These are phyloP conservation scores for Leccinum insolens DNA, from an alignment of 1,284 basidiomycete genomes.

Conservation along the genomic window DNA sequence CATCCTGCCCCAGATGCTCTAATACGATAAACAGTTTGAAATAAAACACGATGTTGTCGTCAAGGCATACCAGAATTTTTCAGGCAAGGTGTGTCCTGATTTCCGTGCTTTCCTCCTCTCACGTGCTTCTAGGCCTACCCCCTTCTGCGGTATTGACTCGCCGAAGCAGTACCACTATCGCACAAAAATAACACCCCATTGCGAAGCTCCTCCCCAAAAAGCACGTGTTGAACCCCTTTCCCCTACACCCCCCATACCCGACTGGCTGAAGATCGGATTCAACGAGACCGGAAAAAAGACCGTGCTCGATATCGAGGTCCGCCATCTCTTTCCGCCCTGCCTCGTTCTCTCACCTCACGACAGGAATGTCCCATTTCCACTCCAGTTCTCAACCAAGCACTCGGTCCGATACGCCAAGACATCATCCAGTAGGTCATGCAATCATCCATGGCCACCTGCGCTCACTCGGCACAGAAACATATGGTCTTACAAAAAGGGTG, in stretches of 20 bases:
- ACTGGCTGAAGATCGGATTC: slow-evolving; percentile 88
- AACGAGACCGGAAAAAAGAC: slow-evolving; percentile 77
- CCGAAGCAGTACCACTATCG: slow-evolving; percentile 92
- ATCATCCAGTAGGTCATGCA: slow-evolving; percentile 64
- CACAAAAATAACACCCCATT: slow-evolving; percentile 98
- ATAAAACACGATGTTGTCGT: slow-evolving; percentile 89
- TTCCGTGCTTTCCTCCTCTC: background rate
- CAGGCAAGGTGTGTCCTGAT: slow-evolving; percentile 44
- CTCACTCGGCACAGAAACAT: slow-evolving; percentile 61
- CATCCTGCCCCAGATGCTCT: slow-evolving; percentile 67
- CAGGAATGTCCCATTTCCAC: slow-evolving; percentile 96
- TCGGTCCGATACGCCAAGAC: slow-evolving; percentile 63
- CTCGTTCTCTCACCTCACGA: background rate
- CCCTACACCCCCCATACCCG: slow-evolving; percentile 41
- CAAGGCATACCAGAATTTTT: slow-evolving; percentile 84
- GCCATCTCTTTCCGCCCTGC: slow-evolving; percentile 19
- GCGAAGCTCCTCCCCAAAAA: slow-evolving; percentile 76
- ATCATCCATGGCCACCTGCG: background rate
- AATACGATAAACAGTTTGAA: slow-evolving; percentile 84
- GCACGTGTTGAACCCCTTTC: slow-evolving; percentile 40
- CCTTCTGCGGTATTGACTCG: slow-evolving; percentile 66
- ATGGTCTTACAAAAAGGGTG: slow-evolving; percentile 83
- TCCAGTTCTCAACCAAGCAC: slow-evolving; percentile 73
- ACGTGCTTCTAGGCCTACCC: slow-evolving; percentile 51
- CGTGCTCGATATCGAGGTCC: slow-evolving; percentile 93